Evolutionary conservation across 2,329 filamentous ascomycete species (phyloP), one percentile per base, ranked within the genome.

Genomic region (Lecanicillium sp.): DNA sequence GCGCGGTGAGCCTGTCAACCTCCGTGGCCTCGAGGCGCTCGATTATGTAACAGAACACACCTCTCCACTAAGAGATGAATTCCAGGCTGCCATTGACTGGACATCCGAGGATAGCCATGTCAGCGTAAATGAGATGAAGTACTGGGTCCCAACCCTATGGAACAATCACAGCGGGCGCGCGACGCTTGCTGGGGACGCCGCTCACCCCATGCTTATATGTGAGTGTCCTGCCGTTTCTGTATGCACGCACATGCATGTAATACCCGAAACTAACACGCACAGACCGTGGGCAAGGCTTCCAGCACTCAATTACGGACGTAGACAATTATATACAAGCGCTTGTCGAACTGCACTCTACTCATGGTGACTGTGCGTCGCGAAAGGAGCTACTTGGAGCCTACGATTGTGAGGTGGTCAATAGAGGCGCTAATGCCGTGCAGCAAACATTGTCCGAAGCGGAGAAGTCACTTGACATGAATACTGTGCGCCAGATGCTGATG

Each of bases 171-270:
- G 48, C 1, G 63, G 64, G 1, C 55, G 64, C 19, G 58, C 65
- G 11, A 68, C 67, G n/a, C 56, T 69, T 3, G 64, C 63, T 0
- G 67, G 67, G 11, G 67, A 70, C 43, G 66, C 67, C 1, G 65
- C 62, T 4, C 68, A 75, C 57, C 66, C 72, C 0, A 74, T 74
- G 70, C 56, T 70, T 12, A 61, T 65, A 23, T 69, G 64, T 67
- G 55, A 54, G 59, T 51, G n/a, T n/a, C n/a, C n/a, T n/a, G n/a
- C n/a, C n/a, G n/a, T n/a, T n/a, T n/a, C n/a, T n/a, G n/a, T n/a
- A n/a, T n/a, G n/a, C n/a, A n/a, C n/a, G n/a, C n/a, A n/a, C n/a
- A n/a, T n/a, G n/a, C n/a, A n/a, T n/a, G n/a, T n/a, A n/a, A n/a
- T n/a, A n/a, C n/a, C n/a, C n/a, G n/a, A n/a, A n/a, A n/a, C n/a